Base-by-base conservation (phyloP, 2,329 filamentous ascomycete species). In the Pseudonectria foliicola region DNA sequence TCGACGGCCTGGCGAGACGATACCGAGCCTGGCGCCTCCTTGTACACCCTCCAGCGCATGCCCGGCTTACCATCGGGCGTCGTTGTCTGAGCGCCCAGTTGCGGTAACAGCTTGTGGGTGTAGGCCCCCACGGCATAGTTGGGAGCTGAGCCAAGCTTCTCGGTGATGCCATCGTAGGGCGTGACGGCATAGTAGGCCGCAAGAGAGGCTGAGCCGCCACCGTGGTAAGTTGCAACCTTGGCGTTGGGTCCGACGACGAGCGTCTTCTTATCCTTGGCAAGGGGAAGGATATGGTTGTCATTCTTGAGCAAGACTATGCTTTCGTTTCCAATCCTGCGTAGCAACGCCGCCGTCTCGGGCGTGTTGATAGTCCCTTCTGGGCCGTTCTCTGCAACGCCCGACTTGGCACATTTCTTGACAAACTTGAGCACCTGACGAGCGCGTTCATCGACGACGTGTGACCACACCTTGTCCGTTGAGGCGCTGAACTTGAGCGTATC, bases 291-390 rank as follows among this genome's bases (percentile, higher is more conserved):
- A 11, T 64, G 64, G 25, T 71, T 70, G 10, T 85, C 71, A 45
- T 89, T 89, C 61, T 87, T 86, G 31, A 88, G 62, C 10, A 89
- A 66, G 2, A 87, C 82, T 7, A 85, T 77, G 4, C 77, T 77
- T 52, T 87, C 80, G 4, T 77, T 73, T 13, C 80, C 81, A 15
- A 83, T 68, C 35, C 71, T 68, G 13, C 84, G 71, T 14, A 86
- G 70, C 29, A 87, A 63, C 12, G 68, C 71, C 4, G 78, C 71
- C 25, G 77, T 77, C 53, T 82, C 72, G 1, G 72, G 67, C 0
- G 73, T 81, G 50, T 86, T 66, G 7, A 68, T 62, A 0, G 63
- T 67, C 31, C 59, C 62, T 53, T 80, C 76, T 0, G 67, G 62
- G 0, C 70, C 74, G 13, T 68, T 61, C 49, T 78, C 73, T 4